These are phyloP conservation scores for Aureobasidium mangrovei DNA, from an alignment of 2,329 filamentous ascomycete species.

Conservation along the genomic window DNA sequence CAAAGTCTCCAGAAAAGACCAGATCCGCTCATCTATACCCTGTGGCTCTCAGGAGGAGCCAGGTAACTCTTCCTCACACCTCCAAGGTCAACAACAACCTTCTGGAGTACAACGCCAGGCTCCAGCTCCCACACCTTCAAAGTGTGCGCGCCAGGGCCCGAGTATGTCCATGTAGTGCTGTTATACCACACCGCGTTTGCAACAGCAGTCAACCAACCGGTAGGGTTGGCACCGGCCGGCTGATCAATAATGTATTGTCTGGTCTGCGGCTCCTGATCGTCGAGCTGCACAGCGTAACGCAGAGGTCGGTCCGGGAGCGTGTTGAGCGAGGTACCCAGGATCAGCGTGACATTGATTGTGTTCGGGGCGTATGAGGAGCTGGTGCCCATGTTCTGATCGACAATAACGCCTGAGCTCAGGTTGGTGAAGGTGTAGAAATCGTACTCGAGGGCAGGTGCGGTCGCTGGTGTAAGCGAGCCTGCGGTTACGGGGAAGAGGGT, in stretches of 20 bases:
- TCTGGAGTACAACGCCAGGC: constrained; percentile 36
- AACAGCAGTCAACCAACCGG: constrained; percentile 42
- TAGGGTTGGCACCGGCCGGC: constrained; percentile 28
- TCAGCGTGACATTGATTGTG: constrained; percentile 28
- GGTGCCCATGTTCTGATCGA: constrained; percentile 30
- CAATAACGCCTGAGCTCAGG: constrained; percentile 26
- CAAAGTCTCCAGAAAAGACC: no score
- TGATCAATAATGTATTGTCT: constrained; percentile 24
- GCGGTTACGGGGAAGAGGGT: constrained; percentile 47
- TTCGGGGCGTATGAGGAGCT: constrained; percentile 27
- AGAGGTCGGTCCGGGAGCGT: constrained; percentile 23
- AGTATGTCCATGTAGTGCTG: constrained; percentile 31
- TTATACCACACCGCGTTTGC: constrained; percentile 44
- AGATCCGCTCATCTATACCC: constrained; percentile 16
- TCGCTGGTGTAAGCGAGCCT: constrained; percentile 40
- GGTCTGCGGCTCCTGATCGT: constrained; percentile 20
- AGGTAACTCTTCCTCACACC: constrained; percentile 28
- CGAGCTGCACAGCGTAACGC: constrained; percentile 32
- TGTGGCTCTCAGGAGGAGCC: constrained; percentile 29
- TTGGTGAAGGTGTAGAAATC: constrained; percentile 53
- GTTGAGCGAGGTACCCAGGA: constrained; percentile 23
- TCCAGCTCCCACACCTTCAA: constrained; percentile 39
- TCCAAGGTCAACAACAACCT: constrained; percentile 27
- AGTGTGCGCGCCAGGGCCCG: constrained; percentile 32
- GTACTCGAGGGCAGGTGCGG: constrained; percentile 51